phyloP scores from a whole-genome alignment of 768 basidiomycete species.

The Mycena rosella region DNA sequence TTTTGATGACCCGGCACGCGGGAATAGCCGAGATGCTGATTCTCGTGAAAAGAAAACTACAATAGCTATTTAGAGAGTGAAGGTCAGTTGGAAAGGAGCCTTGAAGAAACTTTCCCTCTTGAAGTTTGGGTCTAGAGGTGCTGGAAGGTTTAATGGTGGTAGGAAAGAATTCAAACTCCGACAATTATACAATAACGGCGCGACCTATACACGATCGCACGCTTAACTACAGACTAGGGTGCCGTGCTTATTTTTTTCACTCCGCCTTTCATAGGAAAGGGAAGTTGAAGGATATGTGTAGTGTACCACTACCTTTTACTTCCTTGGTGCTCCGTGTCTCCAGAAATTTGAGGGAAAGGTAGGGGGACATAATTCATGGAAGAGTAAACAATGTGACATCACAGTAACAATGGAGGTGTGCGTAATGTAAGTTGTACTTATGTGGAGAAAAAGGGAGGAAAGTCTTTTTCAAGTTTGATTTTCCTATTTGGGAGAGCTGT shows the following conservation, averaged over 20 bases:
- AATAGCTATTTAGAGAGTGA: not conserved
- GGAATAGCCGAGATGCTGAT: not conserved
- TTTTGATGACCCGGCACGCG: slow-evolving; percentile 5
- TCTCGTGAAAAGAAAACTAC: slow-evolving; percentile 3
- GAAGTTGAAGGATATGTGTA: slow-evolving; percentile 6
- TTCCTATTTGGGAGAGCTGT: slow-evolving; percentile 7
- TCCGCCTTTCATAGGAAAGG: slow-evolving; percentile 8
- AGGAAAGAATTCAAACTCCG: not conserved
- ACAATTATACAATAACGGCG: not conserved
- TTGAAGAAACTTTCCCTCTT: not conserved
- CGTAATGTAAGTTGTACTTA: too few species aligned
- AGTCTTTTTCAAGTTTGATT: slow-evolving; percentile 5
- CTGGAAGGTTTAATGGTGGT: not conserved
- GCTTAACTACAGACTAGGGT: too few species aligned
- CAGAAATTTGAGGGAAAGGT: slow-evolving; percentile 5
- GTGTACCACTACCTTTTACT: slow-evolving; percentile 7
- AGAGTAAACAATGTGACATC: not conserved
- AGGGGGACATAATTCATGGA: not conserved
- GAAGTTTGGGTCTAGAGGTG: not conserved
- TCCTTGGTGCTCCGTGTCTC: slow-evolving; percentile 3
- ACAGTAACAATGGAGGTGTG: too few species aligned
- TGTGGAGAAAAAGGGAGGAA: not conserved
- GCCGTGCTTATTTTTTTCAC: not conserved
- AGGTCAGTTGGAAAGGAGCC: not conserved
- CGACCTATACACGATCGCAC: not conserved